phyloP scores from a whole-genome alignment of 306 rosid genomes.

The Vicia villosa region DNA sequence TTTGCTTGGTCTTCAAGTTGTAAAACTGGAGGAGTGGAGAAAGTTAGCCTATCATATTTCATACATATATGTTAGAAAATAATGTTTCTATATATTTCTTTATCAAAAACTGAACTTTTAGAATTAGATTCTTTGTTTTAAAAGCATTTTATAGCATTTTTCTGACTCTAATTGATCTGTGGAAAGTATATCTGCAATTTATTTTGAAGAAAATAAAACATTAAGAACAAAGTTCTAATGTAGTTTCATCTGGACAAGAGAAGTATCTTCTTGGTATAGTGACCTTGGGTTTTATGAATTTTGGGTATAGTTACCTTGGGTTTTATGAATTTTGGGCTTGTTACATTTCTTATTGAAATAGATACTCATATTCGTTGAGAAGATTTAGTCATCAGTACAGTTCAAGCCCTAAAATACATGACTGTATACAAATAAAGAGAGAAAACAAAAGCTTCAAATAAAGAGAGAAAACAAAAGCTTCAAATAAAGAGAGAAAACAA shows the following conservation, averaged over 20 bases:
- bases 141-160: background rate
- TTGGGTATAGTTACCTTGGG: no score
- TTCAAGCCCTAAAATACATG: background rate
- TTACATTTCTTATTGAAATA: no score
- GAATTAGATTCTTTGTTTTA: background rate
- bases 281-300: no score
- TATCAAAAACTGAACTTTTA: background rate
- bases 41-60: constrained; percentile 4
- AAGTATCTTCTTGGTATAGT: no score
- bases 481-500: background rate
- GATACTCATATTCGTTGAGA: no score
- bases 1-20: constrained; percentile 28
- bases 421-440: background rate
- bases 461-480: background rate
- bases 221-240: background rate
- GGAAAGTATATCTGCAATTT: background rate
- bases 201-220: background rate
- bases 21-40: constrained; percentile 5
- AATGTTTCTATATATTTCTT: background rate
- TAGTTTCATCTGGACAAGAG: background rate
- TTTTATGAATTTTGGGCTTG: no score
- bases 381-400: background rate
- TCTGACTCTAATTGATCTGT: background rate
- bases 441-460: background rate
- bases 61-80: background rate